Conservation (phyloP, 176 grass and related monocot genomes). For the Raddia distichophylla region DNA sequence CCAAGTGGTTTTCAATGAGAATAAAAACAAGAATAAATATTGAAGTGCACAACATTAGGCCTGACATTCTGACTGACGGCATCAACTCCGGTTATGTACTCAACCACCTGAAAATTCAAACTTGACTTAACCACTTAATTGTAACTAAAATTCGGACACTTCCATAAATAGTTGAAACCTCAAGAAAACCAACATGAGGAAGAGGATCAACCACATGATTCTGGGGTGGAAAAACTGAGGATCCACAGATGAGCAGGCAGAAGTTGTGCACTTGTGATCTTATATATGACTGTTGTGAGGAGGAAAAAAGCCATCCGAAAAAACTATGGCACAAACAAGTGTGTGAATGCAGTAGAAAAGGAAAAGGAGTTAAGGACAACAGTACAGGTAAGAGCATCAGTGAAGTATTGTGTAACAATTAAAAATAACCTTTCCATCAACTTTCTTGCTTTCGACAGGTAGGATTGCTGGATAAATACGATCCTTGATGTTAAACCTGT, state of each 20-base stretch:
- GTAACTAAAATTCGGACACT: background rate
- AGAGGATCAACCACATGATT: background rate
- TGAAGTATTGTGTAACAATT: background rate
- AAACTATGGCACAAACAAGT: background rate
- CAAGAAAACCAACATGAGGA: background rate
- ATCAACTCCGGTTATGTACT: background rate
- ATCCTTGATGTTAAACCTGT: conserved; percentile 81
- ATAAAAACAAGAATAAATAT: background rate
- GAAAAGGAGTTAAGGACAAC: background rate
- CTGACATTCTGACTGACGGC: background rate
- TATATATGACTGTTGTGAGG: background rate
- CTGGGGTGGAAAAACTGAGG: background rate
- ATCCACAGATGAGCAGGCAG: background rate
- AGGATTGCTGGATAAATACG: conserved; percentile 93
- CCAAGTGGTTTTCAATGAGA: background rate
- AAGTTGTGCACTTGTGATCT: background rate
- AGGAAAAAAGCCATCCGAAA: background rate
- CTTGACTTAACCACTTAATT: background rate
- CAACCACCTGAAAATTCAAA: too few relatives aligned
- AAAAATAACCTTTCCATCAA: conserved; percentile 72
- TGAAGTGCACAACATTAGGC: conserved; percentile 2
- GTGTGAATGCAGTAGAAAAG: background rate
- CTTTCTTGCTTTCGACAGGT: conserved; percentile 66
- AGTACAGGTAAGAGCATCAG: too few relatives aligned
- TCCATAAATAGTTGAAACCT: background rate